Base-by-base conservation (phyloP, 1,284 basidiomycete genomes). In the Apiotrichum domesticum region DNA sequence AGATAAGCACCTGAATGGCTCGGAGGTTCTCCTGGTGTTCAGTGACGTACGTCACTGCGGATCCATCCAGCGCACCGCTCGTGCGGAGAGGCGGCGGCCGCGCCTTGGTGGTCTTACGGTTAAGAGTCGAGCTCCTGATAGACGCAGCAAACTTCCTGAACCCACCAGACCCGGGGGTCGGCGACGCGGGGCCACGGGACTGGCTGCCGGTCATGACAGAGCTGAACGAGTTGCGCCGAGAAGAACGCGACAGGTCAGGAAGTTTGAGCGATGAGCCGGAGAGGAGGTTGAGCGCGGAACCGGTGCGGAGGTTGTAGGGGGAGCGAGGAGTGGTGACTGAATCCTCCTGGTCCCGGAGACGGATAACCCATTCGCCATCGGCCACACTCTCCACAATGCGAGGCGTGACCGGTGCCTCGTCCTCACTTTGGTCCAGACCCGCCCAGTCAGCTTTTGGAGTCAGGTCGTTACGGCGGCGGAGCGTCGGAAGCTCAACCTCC, bases 21-120 rank as follows among this genome's bases (percentile, higher is more conserved):
- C 84, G 83, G 0, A 93, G 80, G 54, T 84, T 87, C 68, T 91
- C 88, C 70, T 92, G 88, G 67, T 88, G 82, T 71, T 93, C 90
- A 3, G 88, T 88, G 35, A 92, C 81, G 66, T 88, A 91, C 1
- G 63, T 54, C 5, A 72, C 47, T 5, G 47, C 51, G 33, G 45
- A 59, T 15, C 47, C 35, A 32, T 49, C 37, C 48, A 51, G 35
- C 32, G 41, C 37, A 32, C 47, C 47, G 35, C 47, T 49, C 8
- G 47, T 49, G 15, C 47, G 47, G 8, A 49, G 35, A 37, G 50
- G 50, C 2, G 41, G 41, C 3, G 50, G 40, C 41, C 39, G 42
- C 33, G 13, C 14, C 32, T 42, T 42, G 32, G 14, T 51, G 13
- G 29, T 13, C 41, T 43, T 43, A 33, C 50, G 50, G 41, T 35